Percentiles rank a stretch among this genome's conserved stretches.
Conservation (phyloP, 345 rosid genomes). For the Nephelium lappaceum region DNA sequence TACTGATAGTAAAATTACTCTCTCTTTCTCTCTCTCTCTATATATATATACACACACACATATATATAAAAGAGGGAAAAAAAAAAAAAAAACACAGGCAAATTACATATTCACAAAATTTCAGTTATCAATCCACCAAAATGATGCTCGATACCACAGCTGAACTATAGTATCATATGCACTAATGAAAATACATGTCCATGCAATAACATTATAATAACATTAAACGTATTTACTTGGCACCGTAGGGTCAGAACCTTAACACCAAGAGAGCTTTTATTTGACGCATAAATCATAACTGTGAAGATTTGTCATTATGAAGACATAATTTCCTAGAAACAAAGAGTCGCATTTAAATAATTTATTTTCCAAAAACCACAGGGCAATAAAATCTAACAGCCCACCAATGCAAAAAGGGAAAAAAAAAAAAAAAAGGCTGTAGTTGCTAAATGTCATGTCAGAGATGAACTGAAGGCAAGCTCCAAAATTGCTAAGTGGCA, state of each 20-base stretch:
- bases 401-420: no score
- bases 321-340: neutral
- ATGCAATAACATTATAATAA: no score
- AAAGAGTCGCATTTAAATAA: neutral
- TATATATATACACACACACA: no score
- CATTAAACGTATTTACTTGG: no score
- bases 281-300: neutral
- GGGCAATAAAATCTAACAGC: no score
- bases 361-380: no score
- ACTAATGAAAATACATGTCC: neutral
- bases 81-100: neutral
- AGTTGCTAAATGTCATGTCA: neutral
- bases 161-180: neutral
- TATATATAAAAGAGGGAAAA: no score
- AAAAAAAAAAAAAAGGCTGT: no score
- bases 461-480: neutral
- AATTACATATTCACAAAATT: constrained; percentile 7
- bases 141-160: neutral
- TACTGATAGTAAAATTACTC: no score
- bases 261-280: neutral
- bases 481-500: neutral
- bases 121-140: neutral
- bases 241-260: neutral
- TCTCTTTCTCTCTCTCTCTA: no score
- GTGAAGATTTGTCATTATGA: neutral